These are phyloP conservation scores for Diaporthe sp. DNA, from an alignment of 2,329 filamentous ascomycete species.

Conservation along the genomic window DNA sequence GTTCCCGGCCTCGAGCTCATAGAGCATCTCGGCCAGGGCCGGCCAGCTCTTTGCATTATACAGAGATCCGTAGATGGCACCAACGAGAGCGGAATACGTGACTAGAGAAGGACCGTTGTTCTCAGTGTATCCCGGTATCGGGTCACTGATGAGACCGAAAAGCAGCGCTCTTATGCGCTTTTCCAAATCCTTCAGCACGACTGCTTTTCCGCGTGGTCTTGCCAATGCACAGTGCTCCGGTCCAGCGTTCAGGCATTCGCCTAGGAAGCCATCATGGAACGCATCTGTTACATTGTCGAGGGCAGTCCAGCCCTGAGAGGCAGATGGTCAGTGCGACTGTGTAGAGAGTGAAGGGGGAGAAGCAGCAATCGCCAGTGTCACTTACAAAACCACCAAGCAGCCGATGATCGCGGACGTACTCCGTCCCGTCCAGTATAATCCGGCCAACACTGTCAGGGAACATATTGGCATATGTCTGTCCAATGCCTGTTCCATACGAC, in stretches of 20 bases:
- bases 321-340: background rate
- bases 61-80: conserved; percentile 55
- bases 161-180: conserved; percentile 56
- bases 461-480: conserved; percentile 65
- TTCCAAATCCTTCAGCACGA: conserved; percentile 54
- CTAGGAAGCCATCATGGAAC: conserved; percentile 64
- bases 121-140: conserved; percentile 55
- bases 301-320: conserved; percentile 55
- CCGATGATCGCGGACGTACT: conserved; percentile 62
- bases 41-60: conserved; percentile 61
- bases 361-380: background rate
- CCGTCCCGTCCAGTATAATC: conserved; percentile 63
- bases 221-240: conserved; percentile 61
- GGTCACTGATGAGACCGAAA: conserved; percentile 53
- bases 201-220: conserved; percentile 47
- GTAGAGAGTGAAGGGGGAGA: background rate
- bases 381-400: conserved; percentile 57
- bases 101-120: conserved; percentile 58
- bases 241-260: conserved; percentile 63
- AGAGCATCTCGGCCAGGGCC: conserved; percentile 56
- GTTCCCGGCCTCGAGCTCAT: conserved; percentile 60
- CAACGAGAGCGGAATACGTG: conserved; percentile 60
- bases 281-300: conserved; percentile 64
- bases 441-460: conserved; percentile 63
- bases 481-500: conserved; percentile 66